phyloP scores from a whole-genome alignment of 2,329 filamentous ascomycete species.

The Botryotinia globosa region DNA sequence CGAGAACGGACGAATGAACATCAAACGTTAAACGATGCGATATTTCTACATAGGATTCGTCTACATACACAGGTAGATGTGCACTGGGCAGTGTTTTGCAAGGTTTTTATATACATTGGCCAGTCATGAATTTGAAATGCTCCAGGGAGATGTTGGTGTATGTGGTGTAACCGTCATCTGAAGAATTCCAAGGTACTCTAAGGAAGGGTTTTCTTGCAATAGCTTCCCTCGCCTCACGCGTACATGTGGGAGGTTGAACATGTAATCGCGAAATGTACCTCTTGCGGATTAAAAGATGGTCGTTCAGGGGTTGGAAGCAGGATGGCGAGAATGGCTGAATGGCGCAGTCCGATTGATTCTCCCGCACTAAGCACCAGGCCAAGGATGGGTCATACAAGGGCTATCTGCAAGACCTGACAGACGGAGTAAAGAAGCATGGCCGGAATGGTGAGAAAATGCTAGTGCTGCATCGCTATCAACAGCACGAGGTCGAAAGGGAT shows the following conservation, averaged over 20 bases:
- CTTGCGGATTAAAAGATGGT: not conserved
- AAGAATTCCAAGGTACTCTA: not conserved
- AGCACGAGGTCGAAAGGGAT: not conserved
- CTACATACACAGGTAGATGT: not conserved
- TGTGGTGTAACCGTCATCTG: not conserved
- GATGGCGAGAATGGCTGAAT: not conserved
- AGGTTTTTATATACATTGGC: not conserved
- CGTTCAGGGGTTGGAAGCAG: not conserved
- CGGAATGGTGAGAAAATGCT: constrained; percentile 3
- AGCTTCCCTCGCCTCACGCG: not conserved
- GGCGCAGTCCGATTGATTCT: constrained; percentile 5
- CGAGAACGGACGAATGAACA: not conserved
- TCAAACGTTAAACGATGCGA: not conserved
- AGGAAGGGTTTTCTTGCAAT: not conserved
- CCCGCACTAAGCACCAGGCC: not conserved
- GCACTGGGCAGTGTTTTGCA: constrained; percentile 1
- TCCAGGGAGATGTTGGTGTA: not conserved
- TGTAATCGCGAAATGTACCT: not conserved
- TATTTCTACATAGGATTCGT: not conserved
- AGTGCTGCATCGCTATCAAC: not conserved
- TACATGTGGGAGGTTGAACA: not conserved
- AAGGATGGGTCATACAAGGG: not conserved
- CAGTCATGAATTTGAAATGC: not conserved
- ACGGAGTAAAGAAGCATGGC: not conserved
- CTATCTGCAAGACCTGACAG: not conserved